phyloP scores from a whole-genome alignment of 176 grass and related monocot genomes.

The Tuctoria greenei region DNA sequence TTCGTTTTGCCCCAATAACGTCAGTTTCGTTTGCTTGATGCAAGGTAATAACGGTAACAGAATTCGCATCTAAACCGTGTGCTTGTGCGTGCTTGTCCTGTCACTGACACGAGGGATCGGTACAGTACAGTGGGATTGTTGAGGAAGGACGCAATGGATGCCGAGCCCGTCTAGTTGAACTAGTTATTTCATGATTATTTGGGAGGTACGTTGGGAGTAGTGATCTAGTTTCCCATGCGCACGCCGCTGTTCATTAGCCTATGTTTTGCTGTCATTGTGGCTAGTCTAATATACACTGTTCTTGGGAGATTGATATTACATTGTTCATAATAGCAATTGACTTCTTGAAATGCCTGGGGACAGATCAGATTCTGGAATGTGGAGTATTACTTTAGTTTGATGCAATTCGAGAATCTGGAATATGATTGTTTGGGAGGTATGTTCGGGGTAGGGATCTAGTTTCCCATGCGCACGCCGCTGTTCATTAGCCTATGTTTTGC shows the following conservation, averaged over 20 bases:
- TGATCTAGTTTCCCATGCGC: neutral
- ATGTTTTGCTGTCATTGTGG: neutral
- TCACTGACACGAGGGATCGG: neutral
- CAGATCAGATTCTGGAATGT: neutral
- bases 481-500: neutral
- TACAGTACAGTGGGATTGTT: neutral
- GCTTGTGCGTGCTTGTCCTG: neutral
- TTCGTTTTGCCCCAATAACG: neutral
- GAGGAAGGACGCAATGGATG: neutral
- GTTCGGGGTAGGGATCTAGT: neutral
- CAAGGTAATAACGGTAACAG: neutral
- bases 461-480: neutral
- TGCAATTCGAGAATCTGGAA: constrained; percentile 20
- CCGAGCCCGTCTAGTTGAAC: neutral
- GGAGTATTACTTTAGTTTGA: neutral
- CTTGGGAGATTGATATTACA: neutral
- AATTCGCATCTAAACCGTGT: neutral
- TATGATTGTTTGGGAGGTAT: neutral
- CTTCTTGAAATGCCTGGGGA: neutral
- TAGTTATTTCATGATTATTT: neutral
- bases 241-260: neutral
- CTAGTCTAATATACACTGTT: neutral
- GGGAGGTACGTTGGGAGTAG: neutral
- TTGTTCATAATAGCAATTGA: neutral
- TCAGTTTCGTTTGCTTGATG: neutral